These are phyloP conservation scores for Calonectria hawksworthii DNA, from an alignment of 2,329 filamentous ascomycete species.

Conservation along the genomic window DNA sequence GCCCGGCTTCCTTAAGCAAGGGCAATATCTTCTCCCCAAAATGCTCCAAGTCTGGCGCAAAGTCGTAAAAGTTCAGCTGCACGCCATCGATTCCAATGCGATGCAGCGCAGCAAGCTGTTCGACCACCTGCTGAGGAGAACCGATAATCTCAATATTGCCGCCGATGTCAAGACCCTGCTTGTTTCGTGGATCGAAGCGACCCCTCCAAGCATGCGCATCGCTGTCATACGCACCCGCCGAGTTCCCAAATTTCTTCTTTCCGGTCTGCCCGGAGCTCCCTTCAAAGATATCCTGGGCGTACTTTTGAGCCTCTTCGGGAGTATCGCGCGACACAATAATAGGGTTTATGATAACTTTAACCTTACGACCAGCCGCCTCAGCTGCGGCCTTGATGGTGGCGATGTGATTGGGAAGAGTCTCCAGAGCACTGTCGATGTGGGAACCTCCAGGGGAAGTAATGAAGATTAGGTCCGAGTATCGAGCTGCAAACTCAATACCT, in stretches of 20 bases:
- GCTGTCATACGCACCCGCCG: background rate
- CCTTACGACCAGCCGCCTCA: background rate
- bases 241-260: background rate
- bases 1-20: background rate
- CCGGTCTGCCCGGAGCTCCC: background rate
- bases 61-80: background rate
- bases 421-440: background rate
- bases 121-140: background rate
- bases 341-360: background rate
- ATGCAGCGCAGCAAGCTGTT: background rate
- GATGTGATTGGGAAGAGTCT: background rate
- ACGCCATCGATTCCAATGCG: background rate
- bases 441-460: background rate
- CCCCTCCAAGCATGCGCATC: background rate
- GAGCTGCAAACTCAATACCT: background rate
- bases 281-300: background rate
- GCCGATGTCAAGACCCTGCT: background rate
- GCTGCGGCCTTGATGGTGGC: background rate
- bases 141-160: slow-evolving; percentile 1
- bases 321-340: background rate
- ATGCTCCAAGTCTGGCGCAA: background rate
- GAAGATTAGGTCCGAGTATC: background rate
- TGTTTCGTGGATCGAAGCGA: background rate
- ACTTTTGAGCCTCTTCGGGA: background rate
- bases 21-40: background rate